Evolutionary conservation across 805 yeast species (phyloP).

Genomic region (Naumovozyma baii): DNA sequence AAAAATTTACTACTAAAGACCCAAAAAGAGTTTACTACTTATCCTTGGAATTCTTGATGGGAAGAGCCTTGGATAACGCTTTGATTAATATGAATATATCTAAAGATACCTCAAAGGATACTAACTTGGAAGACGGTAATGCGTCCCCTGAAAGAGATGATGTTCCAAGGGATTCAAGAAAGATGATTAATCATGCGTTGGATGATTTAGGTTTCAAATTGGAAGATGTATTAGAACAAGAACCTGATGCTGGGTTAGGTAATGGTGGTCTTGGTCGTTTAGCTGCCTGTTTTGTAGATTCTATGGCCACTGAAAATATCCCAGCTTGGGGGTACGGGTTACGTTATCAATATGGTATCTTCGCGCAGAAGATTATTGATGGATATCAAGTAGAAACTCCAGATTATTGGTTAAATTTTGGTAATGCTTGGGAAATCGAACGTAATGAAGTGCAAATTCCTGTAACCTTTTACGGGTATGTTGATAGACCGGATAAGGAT

Average conservation of each 20-base stretch:
- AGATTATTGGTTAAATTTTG: slow-evolving; percentile 83
- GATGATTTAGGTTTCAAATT: slow-evolving; percentile 75
- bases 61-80: slow-evolving; percentile 91
- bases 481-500: slow-evolving; percentile 44
- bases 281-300: slow-evolving; percentile 91
- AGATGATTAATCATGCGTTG: slow-evolving; percentile 44
- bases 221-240: slow-evolving; percentile 77
- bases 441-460: slow-evolving; percentile 82
- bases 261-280: slow-evolving; percentile 92
- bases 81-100: slow-evolving; percentile 61
- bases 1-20: slow-evolving; percentile 71
- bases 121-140: slow-evolving; percentile 3
- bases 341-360: slow-evolving; percentile 88
- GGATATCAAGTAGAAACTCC: slow-evolving; percentile 94
- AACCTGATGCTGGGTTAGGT: slow-evolving; percentile 91
- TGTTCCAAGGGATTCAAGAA: slow-evolving; percentile 33
- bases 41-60: slow-evolving; percentile 86
- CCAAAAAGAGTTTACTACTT: slow-evolving; percentile 80
- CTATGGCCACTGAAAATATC: slow-evolving; percentile 73
- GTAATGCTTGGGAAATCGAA: slow-evolving; percentile 91
- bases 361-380: slow-evolving; percentile 77
- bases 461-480: slow-evolving; percentile 80
- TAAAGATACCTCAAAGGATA: slow-evolving; percentile 7
- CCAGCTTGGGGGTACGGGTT: slow-evolving; percentile 97
- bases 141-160: slow-evolving; percentile 5